Percentiles rank a stretch among this genome's conserved stretches.
These are phyloP conservation scores for Synchytrium microbalum DNA, from an alignment of 371 early-diverging fungal species.

Conservation along the genomic window DNA sequence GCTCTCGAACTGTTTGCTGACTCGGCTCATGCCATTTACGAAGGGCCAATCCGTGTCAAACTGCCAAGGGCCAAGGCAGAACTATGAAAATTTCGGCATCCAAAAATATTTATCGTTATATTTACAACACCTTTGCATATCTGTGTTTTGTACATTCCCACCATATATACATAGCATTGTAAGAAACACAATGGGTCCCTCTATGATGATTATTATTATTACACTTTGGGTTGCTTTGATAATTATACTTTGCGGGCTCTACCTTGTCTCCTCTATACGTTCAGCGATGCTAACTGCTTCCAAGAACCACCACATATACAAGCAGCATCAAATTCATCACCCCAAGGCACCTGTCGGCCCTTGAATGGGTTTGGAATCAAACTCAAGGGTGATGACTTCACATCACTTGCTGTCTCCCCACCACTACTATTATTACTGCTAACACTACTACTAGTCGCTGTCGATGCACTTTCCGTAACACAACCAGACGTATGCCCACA, in stretches of 20 bases:
- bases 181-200: too few relatives aligned
- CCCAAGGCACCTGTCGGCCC: neutral
- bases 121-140: too few relatives aligned
- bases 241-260: too few relatives aligned
- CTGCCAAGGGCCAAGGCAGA: neutral
- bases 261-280: too few relatives aligned
- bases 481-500: neutral
- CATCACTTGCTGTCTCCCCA: neutral
- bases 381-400: neutral
- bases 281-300: neutral
- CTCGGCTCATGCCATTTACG: neutral
- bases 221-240: too few relatives aligned
- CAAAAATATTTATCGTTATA: too few relatives aligned
- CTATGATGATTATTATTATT: too few relatives aligned
- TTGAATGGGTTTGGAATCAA: neutral
- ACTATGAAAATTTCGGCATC: too few relatives aligned
- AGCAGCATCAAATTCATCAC: neutral
- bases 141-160: too few relatives aligned
- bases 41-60: neutral
- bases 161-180: too few relatives aligned
- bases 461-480: neutral
- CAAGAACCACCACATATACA: neutral
- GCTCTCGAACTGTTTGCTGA: constrained; percentile 46
- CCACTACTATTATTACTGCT: neutral
- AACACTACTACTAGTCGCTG: neutral